Evolutionary conservation across 208 protist species (phyloP), one percentile per base, ranked within the genome.

Genomic region (Trypanosoma lewisi): DNA sequence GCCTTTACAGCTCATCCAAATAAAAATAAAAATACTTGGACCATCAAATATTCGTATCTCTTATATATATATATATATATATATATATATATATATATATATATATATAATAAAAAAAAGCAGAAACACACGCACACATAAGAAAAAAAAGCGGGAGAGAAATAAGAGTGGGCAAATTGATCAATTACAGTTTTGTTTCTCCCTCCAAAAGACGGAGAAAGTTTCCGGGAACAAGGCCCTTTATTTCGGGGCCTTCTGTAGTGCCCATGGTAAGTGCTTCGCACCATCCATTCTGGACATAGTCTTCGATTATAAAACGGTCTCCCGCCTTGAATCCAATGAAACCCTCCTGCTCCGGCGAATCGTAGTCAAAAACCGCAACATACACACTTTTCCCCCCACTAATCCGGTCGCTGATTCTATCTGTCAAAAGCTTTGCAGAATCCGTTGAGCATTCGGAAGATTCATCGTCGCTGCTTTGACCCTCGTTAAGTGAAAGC

Each of bases 251-350:
- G 41, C 67, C 39, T 68, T 67, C 68, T 17, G 55, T 59, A 17
- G 39, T 61, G 14, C 73, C 60, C 12, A 85, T 51, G 6, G 53
- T 30, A 45, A 66, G 65, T 1, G 87, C 87, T 42, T 85, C 74
- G 63, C 87, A 93, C 87, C 87, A 93, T 30, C 63, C 70, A 28
- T 72, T 80, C 50, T 88, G 72, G 4, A 54, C 74, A 59, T 87
- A 93, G 39, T 93, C 77, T 42, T 87, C 75, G 33, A 93, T 77
- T 4, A 93, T 51, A 58, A 93, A 93, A 65, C 85, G 73, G 67
- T 93, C 87, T n/a, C 87, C 87, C 0, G 81, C 77, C 48, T 83
- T 85, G 70, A 93, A 93, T 50, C 68, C 78, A 56, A 85, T 67
- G 55, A 73, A 85, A n/a, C 73, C 67, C 9, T 76, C 77, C 34